These are phyloP conservation scores for Pythium oligandrum DNA, from an alignment of 352 stramenopile species.

Conservation along the genomic window DNA sequence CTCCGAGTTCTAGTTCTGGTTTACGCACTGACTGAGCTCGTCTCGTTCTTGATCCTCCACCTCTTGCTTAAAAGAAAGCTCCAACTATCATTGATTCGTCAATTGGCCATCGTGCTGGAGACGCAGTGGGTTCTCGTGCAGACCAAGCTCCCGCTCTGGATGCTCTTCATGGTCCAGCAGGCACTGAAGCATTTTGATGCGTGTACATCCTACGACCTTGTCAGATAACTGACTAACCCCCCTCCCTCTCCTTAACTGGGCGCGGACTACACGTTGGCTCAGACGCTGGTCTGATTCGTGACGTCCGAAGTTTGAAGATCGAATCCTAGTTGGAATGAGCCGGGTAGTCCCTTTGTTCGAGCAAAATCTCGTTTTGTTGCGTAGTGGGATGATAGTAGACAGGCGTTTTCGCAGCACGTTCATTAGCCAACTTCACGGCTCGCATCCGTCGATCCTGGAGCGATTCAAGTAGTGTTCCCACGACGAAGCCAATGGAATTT, in stretches of 20 bases:
- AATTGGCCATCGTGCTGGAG: slow-evolving; percentile 27
- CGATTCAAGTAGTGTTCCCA: too few species aligned
- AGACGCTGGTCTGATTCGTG: too few species aligned
- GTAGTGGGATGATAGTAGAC: too few species aligned
- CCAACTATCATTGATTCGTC: slow-evolving; percentile 18
- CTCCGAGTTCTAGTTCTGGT: slow-evolving; percentile 21
- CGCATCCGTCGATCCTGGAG: slow-evolving; percentile 11
- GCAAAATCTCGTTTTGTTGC: too few species aligned
- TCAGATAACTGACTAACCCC: too few species aligned
- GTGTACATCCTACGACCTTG: too few species aligned
- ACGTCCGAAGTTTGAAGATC: too few species aligned
- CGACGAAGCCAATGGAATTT: slow-evolving; percentile 22
- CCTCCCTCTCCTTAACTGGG: too few species aligned
- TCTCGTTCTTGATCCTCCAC: slow-evolving; percentile 26
- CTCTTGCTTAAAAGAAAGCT: slow-evolving; percentile 21
- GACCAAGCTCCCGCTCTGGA: slow-evolving; percentile 27
- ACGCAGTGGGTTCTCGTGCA: slow-evolving; percentile 26
- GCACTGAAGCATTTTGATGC: slow-evolving; percentile 24
- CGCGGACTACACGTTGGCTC: too few species aligned
- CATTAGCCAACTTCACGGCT: slow-evolving; percentile 27
- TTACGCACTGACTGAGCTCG: slow-evolving; percentile 28
- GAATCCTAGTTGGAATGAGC: too few species aligned
- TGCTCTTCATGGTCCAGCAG: slow-evolving; percentile 27
- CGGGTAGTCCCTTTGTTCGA: too few species aligned
- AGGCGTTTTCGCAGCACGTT: too few species aligned